Evolutionary conservation across 345 rosid species (phyloP).

Genomic region (Populus deltoides): DNA sequence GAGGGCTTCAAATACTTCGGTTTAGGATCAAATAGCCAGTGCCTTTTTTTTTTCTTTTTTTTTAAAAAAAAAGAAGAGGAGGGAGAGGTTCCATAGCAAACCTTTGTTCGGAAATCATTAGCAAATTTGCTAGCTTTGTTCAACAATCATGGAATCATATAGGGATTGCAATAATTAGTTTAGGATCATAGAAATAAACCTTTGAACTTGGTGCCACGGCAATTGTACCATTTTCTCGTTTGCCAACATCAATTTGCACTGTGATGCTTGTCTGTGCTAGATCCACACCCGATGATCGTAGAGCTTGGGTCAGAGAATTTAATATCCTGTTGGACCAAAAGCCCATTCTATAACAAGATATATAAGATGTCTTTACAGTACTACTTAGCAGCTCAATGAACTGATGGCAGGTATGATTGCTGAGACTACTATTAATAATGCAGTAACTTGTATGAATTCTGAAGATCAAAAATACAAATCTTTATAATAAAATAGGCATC

Average conservation of each 20-base stretch:
- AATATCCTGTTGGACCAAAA: slow-evolving; percentile 45
- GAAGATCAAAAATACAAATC: background rate
- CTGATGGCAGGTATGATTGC: background rate
- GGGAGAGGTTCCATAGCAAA: background rate
- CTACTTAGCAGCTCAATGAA: background rate
- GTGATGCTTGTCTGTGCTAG: slow-evolving; percentile 57
- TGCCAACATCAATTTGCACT: slow-evolving; percentile 63
- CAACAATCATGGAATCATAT: background rate
- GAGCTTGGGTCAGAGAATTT: slow-evolving; percentile 48
- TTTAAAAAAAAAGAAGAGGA: too few relatives aligned
- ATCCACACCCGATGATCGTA: slow-evolving; percentile 69
- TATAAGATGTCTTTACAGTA: slow-evolving; percentile 4
- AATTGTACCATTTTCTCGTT: slow-evolving; percentile 28
- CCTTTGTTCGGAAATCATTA: background rate
- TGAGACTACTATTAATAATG: background rate
- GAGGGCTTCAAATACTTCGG: background rate
- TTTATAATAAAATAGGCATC: background rate
- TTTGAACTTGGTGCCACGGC: slow-evolving; percentile 34
- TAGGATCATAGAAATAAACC: slow-evolving; percentile 33
- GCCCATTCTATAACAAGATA: slow-evolving; percentile 1
- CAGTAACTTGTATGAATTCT: background rate
- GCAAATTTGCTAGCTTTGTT: background rate
- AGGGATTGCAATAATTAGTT: background rate
- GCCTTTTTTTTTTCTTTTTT: background rate
- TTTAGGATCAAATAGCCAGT: background rate